A percentile compares a stretch with the other conserved stretches of the same genome.
phyloP scores from a whole-genome alignment of 345 rosid species.

The Schrenkiella parvula region DNA sequence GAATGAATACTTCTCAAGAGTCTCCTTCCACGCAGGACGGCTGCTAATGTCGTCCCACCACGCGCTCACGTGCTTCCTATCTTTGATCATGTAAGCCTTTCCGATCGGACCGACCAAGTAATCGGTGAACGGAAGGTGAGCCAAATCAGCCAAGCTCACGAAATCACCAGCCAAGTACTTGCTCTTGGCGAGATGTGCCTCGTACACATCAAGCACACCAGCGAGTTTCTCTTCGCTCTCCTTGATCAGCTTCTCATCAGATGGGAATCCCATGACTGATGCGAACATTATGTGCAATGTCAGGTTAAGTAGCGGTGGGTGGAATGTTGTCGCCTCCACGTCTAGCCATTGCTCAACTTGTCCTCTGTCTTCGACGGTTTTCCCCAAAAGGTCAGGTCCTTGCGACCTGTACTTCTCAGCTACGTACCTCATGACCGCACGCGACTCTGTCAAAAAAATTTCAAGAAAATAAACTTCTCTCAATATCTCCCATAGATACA shows the following conservation, averaged over 20 bases:
- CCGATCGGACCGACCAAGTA: conserved; percentile 52
- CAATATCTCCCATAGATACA: neutral
- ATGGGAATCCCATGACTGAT: conserved; percentile 38
- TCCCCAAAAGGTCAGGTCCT: conserved; percentile 38
- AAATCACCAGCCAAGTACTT: conserved; percentile 68
- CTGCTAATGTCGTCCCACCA: conserved; percentile 68
- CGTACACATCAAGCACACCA: conserved; percentile 52
- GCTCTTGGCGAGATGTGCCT: conserved; percentile 54
- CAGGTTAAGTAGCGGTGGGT: conserved; percentile 44
- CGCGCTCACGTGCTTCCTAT: conserved; percentile 54
- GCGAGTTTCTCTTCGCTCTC: conserved; percentile 62
- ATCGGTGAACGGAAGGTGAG: conserved; percentile 57
- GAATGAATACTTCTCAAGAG: conserved; percentile 29
- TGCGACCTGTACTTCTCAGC: conserved; percentile 58
- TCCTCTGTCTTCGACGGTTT: conserved; percentile 39
- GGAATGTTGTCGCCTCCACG: conserved; percentile 50
- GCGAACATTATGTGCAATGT: conserved; percentile 44
- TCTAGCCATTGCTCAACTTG: conserved; percentile 70
- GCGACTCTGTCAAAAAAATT: conserved; percentile 43
- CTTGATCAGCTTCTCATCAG: conserved; percentile 43
- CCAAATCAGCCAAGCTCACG: conserved; percentile 65
- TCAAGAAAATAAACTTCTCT: neutral
- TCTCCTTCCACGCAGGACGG: conserved; percentile 66
- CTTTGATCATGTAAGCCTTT: conserved; percentile 48
- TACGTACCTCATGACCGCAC: conserved; percentile 65